Evolutionary conservation across 2,329 filamentous ascomycete genomes (phyloP).

Genomic region (Ascochyta rabiei): DNA sequence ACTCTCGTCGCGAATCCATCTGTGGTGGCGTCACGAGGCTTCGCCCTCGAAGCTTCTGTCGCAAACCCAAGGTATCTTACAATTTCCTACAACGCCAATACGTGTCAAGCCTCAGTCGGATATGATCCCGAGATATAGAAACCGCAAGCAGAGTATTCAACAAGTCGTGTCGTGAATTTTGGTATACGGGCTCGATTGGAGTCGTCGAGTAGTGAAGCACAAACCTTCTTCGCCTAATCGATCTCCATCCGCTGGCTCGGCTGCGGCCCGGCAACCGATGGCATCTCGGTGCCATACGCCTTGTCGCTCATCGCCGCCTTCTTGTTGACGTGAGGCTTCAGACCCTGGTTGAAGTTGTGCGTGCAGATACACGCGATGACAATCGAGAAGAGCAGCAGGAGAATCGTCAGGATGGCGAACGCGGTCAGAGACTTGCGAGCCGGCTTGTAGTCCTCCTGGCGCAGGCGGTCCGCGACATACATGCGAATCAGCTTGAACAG

Average conservation of each 20-base stretch:
- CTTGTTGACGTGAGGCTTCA: slow-evolving; percentile 82
- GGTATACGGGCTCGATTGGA: slow-evolving; percentile 6
- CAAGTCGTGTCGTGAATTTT: slow-evolving; percentile 30
- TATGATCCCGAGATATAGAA: slow-evolving; percentile 34
- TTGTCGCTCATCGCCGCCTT: slow-evolving; percentile 59
- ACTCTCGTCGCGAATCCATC: background rate
- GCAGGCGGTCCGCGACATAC: slow-evolving; percentile 67
- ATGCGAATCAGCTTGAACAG: slow-evolving; percentile 98
- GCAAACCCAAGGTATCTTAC: slow-evolving; percentile 16
- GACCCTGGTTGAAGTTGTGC: slow-evolving; percentile 84
- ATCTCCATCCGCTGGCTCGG: slow-evolving; percentile 53
- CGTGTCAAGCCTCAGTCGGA: slow-evolving; percentile 25
- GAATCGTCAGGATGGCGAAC: slow-evolving; percentile 90
- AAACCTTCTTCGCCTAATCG: slow-evolving; percentile 31
- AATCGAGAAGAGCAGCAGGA: slow-evolving; percentile 88
- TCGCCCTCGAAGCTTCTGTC: background rate
- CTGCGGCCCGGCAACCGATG: slow-evolving; percentile 53
- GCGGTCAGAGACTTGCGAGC: slow-evolving; percentile 87
- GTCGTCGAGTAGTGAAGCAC: slow-evolving; percentile 3
- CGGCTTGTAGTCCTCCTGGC: slow-evolving; percentile 68
- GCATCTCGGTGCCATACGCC: slow-evolving; percentile 57
- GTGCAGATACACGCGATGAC: slow-evolving; percentile 85
- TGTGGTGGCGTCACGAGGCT: background rate
- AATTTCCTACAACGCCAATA: slow-evolving; percentile 32
- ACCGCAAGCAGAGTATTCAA: slow-evolving; percentile 27